Evolutionary conservation across 768 basidiomycete species (phyloP).

Genomic region (Kwoniella sp.): DNA sequence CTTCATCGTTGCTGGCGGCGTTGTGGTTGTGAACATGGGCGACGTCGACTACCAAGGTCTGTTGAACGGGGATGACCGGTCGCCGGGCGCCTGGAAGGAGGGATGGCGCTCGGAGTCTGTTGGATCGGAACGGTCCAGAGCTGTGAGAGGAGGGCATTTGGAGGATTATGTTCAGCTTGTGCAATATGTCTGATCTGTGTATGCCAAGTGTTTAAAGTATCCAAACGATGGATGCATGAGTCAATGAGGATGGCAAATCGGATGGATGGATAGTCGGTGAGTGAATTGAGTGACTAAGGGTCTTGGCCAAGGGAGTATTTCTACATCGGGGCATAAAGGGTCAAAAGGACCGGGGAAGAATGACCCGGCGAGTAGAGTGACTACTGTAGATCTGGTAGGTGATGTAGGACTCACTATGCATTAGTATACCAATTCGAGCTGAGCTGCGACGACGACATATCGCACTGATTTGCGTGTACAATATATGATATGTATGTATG

Average conservation of each 20-base stretch:
- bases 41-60: slow-evolving; percentile 49
- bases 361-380: too few species aligned
- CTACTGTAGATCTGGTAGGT: neutral
- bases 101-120: slow-evolving; percentile 43
- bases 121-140: slow-evolving; percentile 45
- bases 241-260: neutral
- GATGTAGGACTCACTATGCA: slow-evolving; percentile 24
- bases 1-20: slow-evolving; percentile 1
- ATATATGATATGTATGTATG: too few species aligned
- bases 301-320: neutral
- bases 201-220: too few species aligned
- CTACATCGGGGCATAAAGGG: slow-evolving; percentile 12
- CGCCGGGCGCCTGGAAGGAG: slow-evolving; percentile 31
- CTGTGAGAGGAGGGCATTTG: slow-evolving; percentile 25
- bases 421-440: slow-evolving; percentile 27
- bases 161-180: neutral
- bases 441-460: neutral
- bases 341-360: neutral
- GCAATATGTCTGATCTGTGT: neutral
- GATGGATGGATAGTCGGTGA: neutral
- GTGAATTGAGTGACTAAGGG: neutral
- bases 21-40: slow-evolving; percentile 13
- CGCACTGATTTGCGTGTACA: too few species aligned
- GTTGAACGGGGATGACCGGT: slow-evolving; percentile 30
- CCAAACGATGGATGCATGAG: too few species aligned